A percentile compares a stretch with the other conserved stretches of the same genome.
Evolutionary conservation across 2,329 filamentous ascomycete species (phyloP).

Genomic region (Aspergillus aculeatinus): DNA sequence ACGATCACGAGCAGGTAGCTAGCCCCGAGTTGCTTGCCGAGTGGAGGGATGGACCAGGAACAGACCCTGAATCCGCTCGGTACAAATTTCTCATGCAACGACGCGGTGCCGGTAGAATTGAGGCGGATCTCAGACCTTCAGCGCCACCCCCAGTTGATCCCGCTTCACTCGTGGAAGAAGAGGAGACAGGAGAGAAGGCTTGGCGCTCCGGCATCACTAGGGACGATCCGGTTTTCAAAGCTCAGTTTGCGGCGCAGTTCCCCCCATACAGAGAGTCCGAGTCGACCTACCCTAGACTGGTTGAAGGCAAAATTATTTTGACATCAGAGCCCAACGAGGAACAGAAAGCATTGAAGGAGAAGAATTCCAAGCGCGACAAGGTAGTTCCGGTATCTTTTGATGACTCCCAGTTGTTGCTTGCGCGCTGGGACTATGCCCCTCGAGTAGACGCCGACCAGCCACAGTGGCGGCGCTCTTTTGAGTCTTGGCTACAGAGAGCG

Average conservation of each 20-base stretch:
- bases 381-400: background rate
- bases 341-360: background rate
- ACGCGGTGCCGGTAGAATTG: background rate
- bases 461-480: constrained; percentile 19
- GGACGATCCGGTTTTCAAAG: background rate
- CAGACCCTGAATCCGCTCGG: background rate
- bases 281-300: background rate
- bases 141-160: background rate
- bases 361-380: background rate
- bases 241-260: background rate
- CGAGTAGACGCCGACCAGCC: background rate
- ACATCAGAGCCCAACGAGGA: background rate
- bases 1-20: too few relatives aligned
- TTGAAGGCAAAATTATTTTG: background rate
- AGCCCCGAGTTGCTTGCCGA: background rate
- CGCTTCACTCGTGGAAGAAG: background rate
- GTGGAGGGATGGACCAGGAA: background rate
- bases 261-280: background rate
- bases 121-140: background rate
- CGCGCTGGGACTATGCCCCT: constrained; percentile 30
- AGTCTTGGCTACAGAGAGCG: constrained; percentile 26
- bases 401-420: constrained; percentile 3
- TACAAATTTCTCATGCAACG: background rate
- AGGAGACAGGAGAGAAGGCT: background rate
- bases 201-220: background rate